Percentiles rank a stretch among this genome's conserved stretches.
These are phyloP conservation scores for Rhynchospora pubera DNA, from an alignment of 176 grass and related monocot genomes.

Conservation along the genomic window DNA sequence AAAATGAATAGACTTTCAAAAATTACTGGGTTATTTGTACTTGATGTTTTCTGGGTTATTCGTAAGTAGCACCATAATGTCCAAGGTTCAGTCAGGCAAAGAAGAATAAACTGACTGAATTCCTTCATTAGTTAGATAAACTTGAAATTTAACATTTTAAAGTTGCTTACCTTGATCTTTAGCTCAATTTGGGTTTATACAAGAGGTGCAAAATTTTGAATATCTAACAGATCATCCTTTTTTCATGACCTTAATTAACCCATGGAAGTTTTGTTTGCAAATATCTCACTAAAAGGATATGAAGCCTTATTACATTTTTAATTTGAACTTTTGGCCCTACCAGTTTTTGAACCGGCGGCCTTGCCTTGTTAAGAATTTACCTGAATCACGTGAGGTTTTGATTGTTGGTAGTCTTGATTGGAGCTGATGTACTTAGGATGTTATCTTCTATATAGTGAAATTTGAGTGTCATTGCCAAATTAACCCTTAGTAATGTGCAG, in stretches of 20 bases:
- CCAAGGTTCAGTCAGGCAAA: too few species aligned
- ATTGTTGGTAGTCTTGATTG: neutral
- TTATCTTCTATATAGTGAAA: neutral
- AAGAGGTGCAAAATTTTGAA: neutral
- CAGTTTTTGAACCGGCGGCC: neutral
- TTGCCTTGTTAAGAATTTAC: neutral
- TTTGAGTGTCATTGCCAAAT: neutral
- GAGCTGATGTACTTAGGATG: neutral
- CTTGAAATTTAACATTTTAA: neutral
- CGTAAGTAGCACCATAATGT: neutral
- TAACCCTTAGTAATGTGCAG: conserved; percentile 24
- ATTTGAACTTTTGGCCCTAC: neutral
- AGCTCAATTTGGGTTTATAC: neutral
- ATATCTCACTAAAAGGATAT: neutral
- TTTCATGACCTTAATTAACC: neutral
- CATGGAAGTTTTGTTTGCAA: neutral
- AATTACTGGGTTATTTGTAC: too few species aligned
- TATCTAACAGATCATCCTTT: neutral
- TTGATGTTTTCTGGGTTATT: neutral
- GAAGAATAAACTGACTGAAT: neutral
- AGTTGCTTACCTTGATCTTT: conserved; percentile 1
- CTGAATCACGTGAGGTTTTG: neutral
- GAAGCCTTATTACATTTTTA: neutral
- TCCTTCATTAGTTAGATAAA: neutral
- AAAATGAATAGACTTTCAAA: neutral